A percentile compares a stretch with the other conserved stretches of the same genome.
Conservation (phyloP, 2,329 filamentous ascomycete species). For the Stagonosporopsis chrysanthemi region DNA sequence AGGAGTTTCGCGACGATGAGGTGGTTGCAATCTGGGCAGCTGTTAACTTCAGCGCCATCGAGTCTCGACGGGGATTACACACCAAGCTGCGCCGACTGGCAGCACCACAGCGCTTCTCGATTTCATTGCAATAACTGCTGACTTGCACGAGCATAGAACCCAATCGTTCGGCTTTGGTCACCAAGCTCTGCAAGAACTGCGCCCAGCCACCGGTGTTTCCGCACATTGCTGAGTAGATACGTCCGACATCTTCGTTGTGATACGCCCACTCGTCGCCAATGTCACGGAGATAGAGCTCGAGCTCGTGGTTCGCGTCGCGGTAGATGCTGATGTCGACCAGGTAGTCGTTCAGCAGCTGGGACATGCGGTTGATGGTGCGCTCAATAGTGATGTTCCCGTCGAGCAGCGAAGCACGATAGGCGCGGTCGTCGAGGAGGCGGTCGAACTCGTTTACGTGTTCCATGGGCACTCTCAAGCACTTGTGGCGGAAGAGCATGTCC, state of each 20-base stretch:
- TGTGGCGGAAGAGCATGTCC: slow-evolving; percentile 76
- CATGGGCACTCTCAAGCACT: slow-evolving; percentile 82
- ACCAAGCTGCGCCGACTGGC: slow-evolving; percentile 81
- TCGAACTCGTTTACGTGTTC: slow-evolving; percentile 84
- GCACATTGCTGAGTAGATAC: slow-evolving; percentile 88
- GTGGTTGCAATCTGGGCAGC: slow-evolving; percentile 44
- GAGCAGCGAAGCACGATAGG: slow-evolving; percentile 82
- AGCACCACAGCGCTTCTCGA: slow-evolving; percentile 83
- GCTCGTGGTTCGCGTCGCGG: slow-evolving; percentile 75
- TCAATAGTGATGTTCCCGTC: slow-evolving; percentile 91
- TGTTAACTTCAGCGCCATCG: slow-evolving; percentile 19
- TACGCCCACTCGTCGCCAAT: slow-evolving; percentile 69
- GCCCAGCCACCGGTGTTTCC: slow-evolving; percentile 93
- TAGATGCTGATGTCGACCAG: slow-evolving; percentile 82
- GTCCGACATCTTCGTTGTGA: slow-evolving; percentile 65
- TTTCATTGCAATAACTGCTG: slow-evolving; percentile 79
- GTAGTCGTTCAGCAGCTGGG: slow-evolving; percentile 75
- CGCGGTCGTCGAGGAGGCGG: slow-evolving; percentile 82
- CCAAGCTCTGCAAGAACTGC: slow-evolving; percentile 77
- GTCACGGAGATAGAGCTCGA: slow-evolving; percentile 75
- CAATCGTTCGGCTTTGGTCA: slow-evolving; percentile 74
- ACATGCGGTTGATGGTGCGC: slow-evolving; percentile 83
- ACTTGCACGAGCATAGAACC: slow-evolving; percentile 75
- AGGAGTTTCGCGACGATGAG: slow-evolving; percentile 49
- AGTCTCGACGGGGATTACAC: slow-evolving; percentile 45